phyloP scores from a whole-genome alignment of 257 asterid species.

The Solanum neorickii region DNA sequence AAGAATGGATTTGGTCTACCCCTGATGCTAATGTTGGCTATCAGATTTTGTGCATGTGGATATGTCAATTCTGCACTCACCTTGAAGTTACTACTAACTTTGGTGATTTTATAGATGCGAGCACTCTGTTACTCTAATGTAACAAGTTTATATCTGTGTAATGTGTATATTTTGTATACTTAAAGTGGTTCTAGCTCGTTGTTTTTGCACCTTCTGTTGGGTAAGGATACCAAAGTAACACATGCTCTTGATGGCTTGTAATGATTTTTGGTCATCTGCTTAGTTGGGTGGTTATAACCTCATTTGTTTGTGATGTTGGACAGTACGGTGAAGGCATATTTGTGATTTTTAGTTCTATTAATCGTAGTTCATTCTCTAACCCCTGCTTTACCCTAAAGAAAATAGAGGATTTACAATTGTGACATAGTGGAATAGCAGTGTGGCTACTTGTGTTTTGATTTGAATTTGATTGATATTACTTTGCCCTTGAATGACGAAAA shows the following conservation, averaged over 20 bases:
- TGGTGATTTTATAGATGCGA: background rate
- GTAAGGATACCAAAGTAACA: background rate
- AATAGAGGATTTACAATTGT: background rate
- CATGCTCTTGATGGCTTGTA: background rate
- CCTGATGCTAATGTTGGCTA: background rate
- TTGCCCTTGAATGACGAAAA: background rate
- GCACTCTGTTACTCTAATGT: background rate
- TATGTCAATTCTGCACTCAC: background rate
- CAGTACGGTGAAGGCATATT: background rate
- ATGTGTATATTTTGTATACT: background rate
- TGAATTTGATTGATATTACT: background rate
- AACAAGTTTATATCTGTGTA: background rate
- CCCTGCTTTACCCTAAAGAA: background rate
- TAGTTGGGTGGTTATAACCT: background rate
- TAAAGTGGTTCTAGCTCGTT: background rate
- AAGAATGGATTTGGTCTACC: background rate
- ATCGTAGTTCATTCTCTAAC: background rate
- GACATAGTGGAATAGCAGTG: background rate
- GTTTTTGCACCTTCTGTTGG: background rate
- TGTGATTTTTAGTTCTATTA: background rate
- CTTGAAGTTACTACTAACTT: background rate
- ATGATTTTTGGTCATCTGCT: background rate
- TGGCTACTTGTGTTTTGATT: background rate
- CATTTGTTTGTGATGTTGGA: background rate
- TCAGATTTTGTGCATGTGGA: background rate